These are phyloP conservation scores for Atalantia buxifolia DNA, from an alignment of 345 rosid species.

Conservation along the genomic window DNA sequence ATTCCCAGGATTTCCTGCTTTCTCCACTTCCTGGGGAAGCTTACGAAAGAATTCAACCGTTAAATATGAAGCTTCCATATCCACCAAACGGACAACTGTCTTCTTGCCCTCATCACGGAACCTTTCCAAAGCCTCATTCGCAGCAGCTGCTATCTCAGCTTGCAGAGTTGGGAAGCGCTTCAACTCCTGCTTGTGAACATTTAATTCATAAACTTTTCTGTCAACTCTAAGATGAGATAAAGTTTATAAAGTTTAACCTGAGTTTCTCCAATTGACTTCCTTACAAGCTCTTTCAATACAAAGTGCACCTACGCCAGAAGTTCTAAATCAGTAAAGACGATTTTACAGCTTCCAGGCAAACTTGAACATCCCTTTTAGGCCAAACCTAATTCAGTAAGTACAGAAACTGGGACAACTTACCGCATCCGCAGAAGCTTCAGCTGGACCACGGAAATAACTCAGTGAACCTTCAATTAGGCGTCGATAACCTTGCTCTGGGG, in stretches of 20 bases:
- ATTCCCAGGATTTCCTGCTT: conserved; percentile 37
- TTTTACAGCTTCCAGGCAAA: no score
- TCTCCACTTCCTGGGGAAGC: conserved; percentile 75
- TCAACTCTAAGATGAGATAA: neutral
- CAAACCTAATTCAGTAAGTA: conserved; percentile 1
- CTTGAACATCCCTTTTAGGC: neutral
- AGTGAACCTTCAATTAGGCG: conserved; percentile 68
- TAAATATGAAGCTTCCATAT: conserved; percentile 79
- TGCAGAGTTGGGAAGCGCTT: conserved; percentile 73
- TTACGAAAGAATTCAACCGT: conserved; percentile 80
- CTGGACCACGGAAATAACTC: conserved; percentile 77
- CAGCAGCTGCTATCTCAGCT: conserved; percentile 73
- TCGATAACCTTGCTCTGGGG: conserved; percentile 86
- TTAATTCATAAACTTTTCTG: neutral
- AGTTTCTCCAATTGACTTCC: conserved; percentile 73
- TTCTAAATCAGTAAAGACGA: neutral
- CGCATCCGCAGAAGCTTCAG: conserved; percentile 88
- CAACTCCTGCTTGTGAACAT: conserved; percentile 49
- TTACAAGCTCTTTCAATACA: conserved; percentile 74
- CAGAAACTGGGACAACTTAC: conserved; percentile 36
- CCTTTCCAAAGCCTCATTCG: conserved; percentile 56
- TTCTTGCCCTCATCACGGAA: conserved; percentile 79
- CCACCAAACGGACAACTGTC: conserved; percentile 58
- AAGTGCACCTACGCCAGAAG: conserved; percentile 56
- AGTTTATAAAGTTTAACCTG: conserved; percentile 36